Evolutionary conservation across 352 stramenopile species (phyloP).

Genomic region (Phytophthora macrochlamydospora): DNA sequence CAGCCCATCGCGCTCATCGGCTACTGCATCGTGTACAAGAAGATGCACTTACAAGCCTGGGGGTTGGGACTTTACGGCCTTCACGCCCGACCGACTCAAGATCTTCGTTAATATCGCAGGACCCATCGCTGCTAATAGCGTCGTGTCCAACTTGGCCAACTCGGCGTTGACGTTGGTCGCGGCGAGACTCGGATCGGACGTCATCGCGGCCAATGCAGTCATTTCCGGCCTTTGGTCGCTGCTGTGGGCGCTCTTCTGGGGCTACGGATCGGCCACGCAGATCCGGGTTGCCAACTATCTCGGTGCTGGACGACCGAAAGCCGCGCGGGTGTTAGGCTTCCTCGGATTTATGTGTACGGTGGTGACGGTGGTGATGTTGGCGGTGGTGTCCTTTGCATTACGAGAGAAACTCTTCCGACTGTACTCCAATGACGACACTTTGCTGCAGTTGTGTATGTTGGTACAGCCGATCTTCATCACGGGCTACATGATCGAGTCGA

Average conservation of each 20-base stretch:
- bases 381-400: constrained; percentile 48
- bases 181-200: constrained; percentile 69
- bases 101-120: constrained; percentile 74
- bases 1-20: constrained; percentile 77
- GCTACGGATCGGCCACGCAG: constrained; percentile 78
- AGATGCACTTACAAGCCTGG: constrained; percentile 75
- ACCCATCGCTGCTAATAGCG: constrained; percentile 64
- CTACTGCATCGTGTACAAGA: constrained; percentile 79
- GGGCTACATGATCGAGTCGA: constrained; percentile 61
- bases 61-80: constrained; percentile 65
- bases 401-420: constrained; percentile 60
- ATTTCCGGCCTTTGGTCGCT: constrained; percentile 71
- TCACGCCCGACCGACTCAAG: constrained; percentile 61
- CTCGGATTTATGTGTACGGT: constrained; percentile 71
- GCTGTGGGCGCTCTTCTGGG: constrained; percentile 81
- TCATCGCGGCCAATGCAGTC: constrained; percentile 80
- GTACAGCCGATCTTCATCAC: constrained; percentile 64
- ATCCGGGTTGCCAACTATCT: constrained; percentile 81
- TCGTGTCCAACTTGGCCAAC: constrained; percentile 77
- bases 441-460: constrained; percentile 55
- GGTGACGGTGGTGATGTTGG: constrained; percentile 49
- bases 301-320: constrained; percentile 66
- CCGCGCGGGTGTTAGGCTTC: constrained; percentile 54
- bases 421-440: constrained; percentile 58
- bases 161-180: constrained; percentile 72